These are phyloP conservation scores for Mesembryanthemum crystallinum DNA, from an alignment of 148 eudicot genomes.

Conservation along the genomic window DNA sequence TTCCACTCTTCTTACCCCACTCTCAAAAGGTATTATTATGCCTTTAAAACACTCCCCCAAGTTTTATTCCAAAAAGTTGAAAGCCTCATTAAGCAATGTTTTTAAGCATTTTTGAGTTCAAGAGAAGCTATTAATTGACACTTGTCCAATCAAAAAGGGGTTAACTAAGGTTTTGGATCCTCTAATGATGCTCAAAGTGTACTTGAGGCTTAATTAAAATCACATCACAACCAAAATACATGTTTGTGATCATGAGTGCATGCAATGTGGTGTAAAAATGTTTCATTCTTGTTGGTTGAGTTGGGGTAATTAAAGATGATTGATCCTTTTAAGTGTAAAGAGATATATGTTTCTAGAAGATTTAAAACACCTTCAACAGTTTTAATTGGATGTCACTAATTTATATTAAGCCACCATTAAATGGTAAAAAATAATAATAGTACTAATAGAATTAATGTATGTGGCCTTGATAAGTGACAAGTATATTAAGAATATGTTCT, in stretches of 20 bases:
- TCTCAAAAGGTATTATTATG: constrained; percentile 32
- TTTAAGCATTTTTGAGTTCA: constrained; percentile 15
- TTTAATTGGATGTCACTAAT: constrained; percentile 7
- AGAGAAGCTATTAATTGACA: constrained; percentile 15
- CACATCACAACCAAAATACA: constrained; percentile 28
- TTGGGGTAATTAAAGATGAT: constrained; percentile 16
- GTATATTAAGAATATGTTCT: constrained; percentile 23
- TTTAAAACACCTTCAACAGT: background rate
- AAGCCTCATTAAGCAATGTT: background rate
- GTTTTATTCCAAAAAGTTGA: constrained; percentile 8
- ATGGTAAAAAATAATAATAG: constrained; percentile 4
- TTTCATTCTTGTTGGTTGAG: constrained; percentile 20
- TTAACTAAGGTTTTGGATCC: constrained; percentile 27
- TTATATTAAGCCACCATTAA: constrained; percentile 2
- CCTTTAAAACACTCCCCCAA: constrained; percentile 8
- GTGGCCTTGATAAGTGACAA: constrained; percentile 18
- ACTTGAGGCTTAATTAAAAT: constrained; percentile 28
- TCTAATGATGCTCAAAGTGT: constrained; percentile 29
- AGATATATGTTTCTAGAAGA: constrained; percentile 23
- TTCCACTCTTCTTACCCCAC: constrained; percentile 32
- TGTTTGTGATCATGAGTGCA: constrained; percentile 36
- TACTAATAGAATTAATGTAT: constrained; percentile 1
- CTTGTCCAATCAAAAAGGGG: constrained; percentile 24
- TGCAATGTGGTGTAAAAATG: constrained; percentile 33
- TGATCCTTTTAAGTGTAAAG: constrained; percentile 13